phyloP scores from a whole-genome alignment of 768 basidiomycete species.

The Lentinula lateritia region DNA sequence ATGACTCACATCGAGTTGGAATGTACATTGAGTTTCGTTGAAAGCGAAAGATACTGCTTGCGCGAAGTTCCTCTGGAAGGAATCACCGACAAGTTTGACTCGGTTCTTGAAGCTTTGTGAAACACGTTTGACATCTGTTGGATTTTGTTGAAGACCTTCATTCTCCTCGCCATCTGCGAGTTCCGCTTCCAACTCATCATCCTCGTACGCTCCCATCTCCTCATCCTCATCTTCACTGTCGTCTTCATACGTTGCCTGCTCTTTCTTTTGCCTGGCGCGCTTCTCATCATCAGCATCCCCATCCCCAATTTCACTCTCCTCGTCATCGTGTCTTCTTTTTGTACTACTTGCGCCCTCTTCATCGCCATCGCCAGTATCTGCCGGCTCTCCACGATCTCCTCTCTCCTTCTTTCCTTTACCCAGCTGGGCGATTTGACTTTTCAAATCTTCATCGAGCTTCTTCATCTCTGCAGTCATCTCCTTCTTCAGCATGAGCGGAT shows the following conservation, averaged over 20 bases:
- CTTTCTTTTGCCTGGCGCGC: constrained; percentile 61
- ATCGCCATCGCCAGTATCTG: constrained; percentile 45
- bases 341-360: constrained; percentile 26
- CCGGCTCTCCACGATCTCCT: constrained; percentile 42
- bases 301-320: constrained; percentile 72
- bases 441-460: constrained; percentile 73
- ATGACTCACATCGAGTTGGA: constrained; percentile 74
- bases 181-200: constrained; percentile 56
- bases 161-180: constrained; percentile 47
- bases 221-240: constrained; percentile 54
- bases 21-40: constrained; percentile 58
- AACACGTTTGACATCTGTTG: constrained; percentile 17
- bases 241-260: constrained; percentile 73
- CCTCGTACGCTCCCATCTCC: constrained; percentile 40
- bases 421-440: constrained; percentile 70
- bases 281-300: constrained; percentile 81
- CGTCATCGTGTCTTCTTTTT: constrained; percentile 48
- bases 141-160: constrained; percentile 23
- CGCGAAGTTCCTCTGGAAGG: constrained; percentile 54
- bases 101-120: constrained; percentile 31
- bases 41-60: constrained; percentile 74
- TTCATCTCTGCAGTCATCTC: constrained; percentile 86
- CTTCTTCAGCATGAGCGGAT: constrained; percentile 77
- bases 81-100: constrained; percentile 37
- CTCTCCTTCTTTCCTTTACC: constrained; percentile 69